Conservation (phyloP, 2,329 filamentous ascomycete species). For the Knufia fluminis region DNA sequence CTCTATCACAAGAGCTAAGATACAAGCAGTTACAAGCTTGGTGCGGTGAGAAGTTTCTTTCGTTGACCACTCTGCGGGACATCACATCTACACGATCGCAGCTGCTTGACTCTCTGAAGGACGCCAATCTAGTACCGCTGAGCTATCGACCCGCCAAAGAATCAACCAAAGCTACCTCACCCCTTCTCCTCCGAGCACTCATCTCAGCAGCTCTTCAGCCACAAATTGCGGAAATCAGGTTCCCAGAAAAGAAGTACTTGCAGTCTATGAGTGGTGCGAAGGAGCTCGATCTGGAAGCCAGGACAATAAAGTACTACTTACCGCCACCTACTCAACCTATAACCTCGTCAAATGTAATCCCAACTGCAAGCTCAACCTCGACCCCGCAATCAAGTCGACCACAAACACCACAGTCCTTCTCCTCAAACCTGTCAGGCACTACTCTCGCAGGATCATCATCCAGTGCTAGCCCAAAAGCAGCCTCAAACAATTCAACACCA, state of each 20-base stretch:
- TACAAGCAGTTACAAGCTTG: slow-evolving; percentile 61
- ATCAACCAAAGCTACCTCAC: slow-evolving; percentile 20
- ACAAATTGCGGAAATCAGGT: slow-evolving; percentile 82
- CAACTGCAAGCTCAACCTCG: neutral
- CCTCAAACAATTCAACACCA: neutral
- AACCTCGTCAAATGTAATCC: neutral
- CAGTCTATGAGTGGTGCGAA: slow-evolving; percentile 79
- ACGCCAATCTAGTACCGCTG: slow-evolving; percentile 66
- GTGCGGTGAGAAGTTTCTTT: slow-evolving; percentile 80
- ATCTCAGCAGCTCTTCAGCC: slow-evolving; percentile 69
- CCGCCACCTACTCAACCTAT: slow-evolving; percentile 36
- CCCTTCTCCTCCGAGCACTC: slow-evolving; percentile 55
- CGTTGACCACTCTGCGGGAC: slow-evolving; percentile 72
- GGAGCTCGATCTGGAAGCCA: slow-evolving; percentile 84
- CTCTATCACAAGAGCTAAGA: slow-evolving; percentile 48
- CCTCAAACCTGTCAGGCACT: neutral
- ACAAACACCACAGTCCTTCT: neutral
- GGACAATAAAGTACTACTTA: slow-evolving; percentile 86
- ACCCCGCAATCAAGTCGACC: neutral
- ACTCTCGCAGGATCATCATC: neutral
- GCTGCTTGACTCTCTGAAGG: slow-evolving; percentile 74
- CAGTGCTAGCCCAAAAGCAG: neutral
- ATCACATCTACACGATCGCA: slow-evolving; percentile 79
- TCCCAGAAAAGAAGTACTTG: slow-evolving; percentile 93
- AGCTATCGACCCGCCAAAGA: slow-evolving; percentile 37